Percentiles rank a stretch among this genome's conserved stretches.
Evolutionary conservation across 129 eudicot species (phyloP).

Genomic region (Flaveria brownii): DNA sequence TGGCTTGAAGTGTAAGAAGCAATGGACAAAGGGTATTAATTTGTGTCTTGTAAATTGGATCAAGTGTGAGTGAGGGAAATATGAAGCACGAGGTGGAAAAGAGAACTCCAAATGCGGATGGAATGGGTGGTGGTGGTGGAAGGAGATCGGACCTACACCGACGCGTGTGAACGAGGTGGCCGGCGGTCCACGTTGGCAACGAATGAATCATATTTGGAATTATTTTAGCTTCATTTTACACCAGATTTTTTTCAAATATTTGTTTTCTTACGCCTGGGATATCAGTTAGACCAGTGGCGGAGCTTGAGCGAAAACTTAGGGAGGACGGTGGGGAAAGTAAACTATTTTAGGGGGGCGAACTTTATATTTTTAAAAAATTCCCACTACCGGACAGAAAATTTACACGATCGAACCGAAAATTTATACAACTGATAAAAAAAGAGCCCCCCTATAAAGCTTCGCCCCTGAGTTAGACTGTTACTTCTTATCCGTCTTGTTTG

Average conservation of each 20-base stretch:
- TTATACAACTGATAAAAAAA: no score
- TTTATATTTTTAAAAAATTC: no score
- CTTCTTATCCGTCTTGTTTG: no score
- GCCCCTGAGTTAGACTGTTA: no score
- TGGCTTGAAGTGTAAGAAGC: conserved; percentile 4
- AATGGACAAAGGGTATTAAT: neutral
- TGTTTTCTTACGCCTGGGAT: no score
- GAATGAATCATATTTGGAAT: conserved; percentile 11
- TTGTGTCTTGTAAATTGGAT: conserved; percentile 14
- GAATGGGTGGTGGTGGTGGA: conserved; percentile 23
- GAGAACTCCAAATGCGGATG: neutral
- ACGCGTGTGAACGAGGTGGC: neutral
- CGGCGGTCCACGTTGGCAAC: conserved; percentile 10
- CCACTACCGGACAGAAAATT: no score
- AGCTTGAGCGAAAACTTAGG: no score
- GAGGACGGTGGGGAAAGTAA: no score
- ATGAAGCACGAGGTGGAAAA: conserved; percentile 28
- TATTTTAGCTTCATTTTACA: conserved; percentile 4
- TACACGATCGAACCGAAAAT: no score
- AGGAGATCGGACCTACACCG: conserved; percentile 19
- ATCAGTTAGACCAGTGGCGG: no score
- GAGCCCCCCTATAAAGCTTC: no score
- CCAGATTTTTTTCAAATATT: neutral
- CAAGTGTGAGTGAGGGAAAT: conserved; percentile 12
- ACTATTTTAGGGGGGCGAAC: no score